Evolutionary conservation across 306 rosid genomes (phyloP).

Genomic region (Pyrus betulifolia): DNA sequence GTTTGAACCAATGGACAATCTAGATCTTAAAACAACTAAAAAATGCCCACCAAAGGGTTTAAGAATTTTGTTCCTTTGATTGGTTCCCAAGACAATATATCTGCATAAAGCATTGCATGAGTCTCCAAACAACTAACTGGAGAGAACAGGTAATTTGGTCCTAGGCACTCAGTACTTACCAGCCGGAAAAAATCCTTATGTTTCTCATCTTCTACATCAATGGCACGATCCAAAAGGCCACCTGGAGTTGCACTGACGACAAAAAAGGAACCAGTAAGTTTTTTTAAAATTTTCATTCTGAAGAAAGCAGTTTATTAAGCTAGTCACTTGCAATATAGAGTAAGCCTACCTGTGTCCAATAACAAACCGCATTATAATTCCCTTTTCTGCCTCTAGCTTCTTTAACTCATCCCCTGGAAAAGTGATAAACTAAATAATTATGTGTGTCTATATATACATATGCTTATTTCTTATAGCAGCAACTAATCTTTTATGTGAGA

Average conservation of each 20-base stretch:
- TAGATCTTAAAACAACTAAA: not conserved
- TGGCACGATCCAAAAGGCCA: conserved; percentile 50
- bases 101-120: not conserved
- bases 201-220: conserved; percentile 47
- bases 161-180: conserved; percentile 23
- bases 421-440: not conserved
- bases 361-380: conserved; percentile 51
- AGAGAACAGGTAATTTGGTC: not conserved
- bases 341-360: conserved; percentile 47
- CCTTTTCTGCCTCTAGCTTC: conserved; percentile 49
- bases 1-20: not conserved
- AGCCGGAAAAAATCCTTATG: conserved; percentile 46
- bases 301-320: not conserved
- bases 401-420: conserved; percentile 31
- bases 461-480: not conserved
- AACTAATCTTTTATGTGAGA: not conserved
- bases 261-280: not conserved
- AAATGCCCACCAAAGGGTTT: conserved; percentile 1
- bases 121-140: not conserved
- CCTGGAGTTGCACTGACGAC: conserved; percentile 40
- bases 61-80: not conserved
- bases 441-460: not conserved
- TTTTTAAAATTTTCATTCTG: not conserved
- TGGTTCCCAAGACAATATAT: not conserved
- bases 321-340: not conserved